Evolutionary conservation across 805 yeast species (phyloP).

Genomic region (Starmerella floris): DNA sequence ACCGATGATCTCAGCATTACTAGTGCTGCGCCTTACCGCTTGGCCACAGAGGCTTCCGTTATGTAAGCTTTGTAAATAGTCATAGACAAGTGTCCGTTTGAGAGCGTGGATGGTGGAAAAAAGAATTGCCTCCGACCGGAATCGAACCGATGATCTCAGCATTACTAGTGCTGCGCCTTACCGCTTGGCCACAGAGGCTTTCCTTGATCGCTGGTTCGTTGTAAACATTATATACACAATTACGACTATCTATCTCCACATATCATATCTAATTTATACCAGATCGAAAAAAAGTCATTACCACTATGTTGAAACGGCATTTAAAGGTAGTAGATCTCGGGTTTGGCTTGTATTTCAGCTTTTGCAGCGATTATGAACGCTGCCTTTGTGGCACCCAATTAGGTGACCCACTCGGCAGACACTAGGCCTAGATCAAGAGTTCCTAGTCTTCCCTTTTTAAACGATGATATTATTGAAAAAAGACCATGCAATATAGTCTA

Average conservation of each 20-base stretch:
- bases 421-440: neutral
- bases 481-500: too few relatives aligned
- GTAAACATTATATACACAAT: neutral
- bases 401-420: neutral
- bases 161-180: slow-evolving; percentile 84
- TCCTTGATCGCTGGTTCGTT: neutral
- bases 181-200: slow-evolving; percentile 53
- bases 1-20: slow-evolving; percentile 79
- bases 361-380: too few relatives aligned
- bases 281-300: too few relatives aligned
- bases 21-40: slow-evolving; percentile 81
- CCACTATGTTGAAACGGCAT: too few relatives aligned
- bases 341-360: too few relatives aligned
- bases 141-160: slow-evolving; percentile 74
- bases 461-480: too few relatives aligned
- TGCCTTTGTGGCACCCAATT: too few relatives aligned
- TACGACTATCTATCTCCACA: too few relatives aligned
- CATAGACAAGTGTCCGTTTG: neutral
- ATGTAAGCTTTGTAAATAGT: neutral
- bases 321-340: too few relatives aligned
- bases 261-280: too few relatives aligned
- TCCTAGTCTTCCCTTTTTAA: neutral
- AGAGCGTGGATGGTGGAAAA: slow-evolving; percentile 7
- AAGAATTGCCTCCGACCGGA: slow-evolving; percentile 49
- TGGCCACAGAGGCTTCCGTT: slow-evolving; percentile 40